Evolutionary conservation across 1,284 basidiomycete species (phyloP).

Genomic region (Puccinia hordei): DNA sequence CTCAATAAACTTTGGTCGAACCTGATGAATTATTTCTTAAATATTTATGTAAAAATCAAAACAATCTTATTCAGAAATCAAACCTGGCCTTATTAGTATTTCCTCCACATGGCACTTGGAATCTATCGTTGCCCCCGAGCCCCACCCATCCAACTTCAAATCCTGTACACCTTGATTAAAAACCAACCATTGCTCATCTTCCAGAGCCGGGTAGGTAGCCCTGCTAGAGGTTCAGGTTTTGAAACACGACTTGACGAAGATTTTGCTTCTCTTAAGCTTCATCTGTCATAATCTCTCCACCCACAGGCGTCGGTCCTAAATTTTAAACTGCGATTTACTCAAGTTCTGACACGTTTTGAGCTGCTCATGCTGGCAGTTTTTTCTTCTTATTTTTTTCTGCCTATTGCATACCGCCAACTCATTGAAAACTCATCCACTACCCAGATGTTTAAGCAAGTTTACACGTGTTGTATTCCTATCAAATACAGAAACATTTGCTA

Average conservation of each 20-base stretch:
- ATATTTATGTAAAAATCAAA: no score
- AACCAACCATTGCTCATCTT: not conserved
- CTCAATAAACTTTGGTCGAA: no score
- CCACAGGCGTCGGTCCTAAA: not conserved
- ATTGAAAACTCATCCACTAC: slow-evolving; percentile 9
- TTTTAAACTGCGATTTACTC: not conserved
- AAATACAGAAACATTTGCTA: slow-evolving; percentile 7
- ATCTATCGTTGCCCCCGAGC: no score
- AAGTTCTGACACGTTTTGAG: slow-evolving; percentile 4
- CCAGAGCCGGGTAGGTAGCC: not conserved
- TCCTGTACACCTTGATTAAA: not conserved
- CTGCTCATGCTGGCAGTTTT: slow-evolving; percentile 2
- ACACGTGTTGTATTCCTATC: slow-evolving; percentile 23
- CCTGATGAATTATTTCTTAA: no score
- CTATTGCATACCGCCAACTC: slow-evolving; percentile 2
- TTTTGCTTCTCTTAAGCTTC: not conserved
- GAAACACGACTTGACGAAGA: slow-evolving; percentile 8
- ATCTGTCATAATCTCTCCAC: slow-evolving; percentile 2
- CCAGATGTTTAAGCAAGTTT: slow-evolving; percentile 23
- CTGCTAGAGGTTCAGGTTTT: not conserved
- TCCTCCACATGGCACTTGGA: no score
- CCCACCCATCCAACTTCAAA: not conserved
- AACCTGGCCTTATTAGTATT: no score
- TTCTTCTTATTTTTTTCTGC: no score
- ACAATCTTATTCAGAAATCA: no score